These are phyloP conservation scores for Litsea cubeba DNA, from an alignment of 164 flowering plant genomes.

Conservation along the genomic window DNA sequence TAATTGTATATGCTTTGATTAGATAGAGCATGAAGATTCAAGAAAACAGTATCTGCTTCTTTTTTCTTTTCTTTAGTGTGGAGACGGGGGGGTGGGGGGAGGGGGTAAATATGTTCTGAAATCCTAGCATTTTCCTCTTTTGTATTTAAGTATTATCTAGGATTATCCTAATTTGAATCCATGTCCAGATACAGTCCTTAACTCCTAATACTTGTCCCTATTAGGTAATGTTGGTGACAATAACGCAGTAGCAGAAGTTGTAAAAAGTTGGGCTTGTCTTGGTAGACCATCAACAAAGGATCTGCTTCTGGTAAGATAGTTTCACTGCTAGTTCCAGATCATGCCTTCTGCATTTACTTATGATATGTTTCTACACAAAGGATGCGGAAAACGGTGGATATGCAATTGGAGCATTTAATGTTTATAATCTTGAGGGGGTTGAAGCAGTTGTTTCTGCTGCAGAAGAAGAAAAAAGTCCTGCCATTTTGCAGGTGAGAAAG, in stretches of 20 bases:
- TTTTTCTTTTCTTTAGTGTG: too few species aligned
- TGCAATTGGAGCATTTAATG: constrained; percentile 98
- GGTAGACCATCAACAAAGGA: constrained; percentile 69
- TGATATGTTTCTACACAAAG: constrained; percentile 32
- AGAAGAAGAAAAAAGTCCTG: constrained; percentile 90
- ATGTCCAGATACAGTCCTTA: too few species aligned
- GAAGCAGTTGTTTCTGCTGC: constrained; percentile 98
- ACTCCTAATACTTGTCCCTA: neutral
- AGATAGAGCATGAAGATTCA: too few species aligned
- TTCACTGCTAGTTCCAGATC: neutral
- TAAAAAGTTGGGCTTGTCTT: constrained; percentile 72
- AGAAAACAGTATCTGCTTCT: neutral
- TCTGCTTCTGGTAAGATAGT: constrained; percentile 64
- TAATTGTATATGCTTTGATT: too few species aligned
- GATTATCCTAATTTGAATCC: neutral
- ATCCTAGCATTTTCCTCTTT: neutral
- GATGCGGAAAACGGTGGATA: constrained; percentile 82
- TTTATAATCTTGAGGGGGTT: constrained; percentile 94
- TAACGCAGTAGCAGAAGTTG: constrained; percentile 82
- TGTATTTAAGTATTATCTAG: neutral
- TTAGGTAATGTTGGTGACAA: constrained; percentile 93
- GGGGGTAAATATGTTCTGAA: neutral
- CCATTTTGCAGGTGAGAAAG: constrained; percentile 82
- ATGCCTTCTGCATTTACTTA: constrained; percentile 5
- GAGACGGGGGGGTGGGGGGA: too few species aligned